Evolutionary conservation across 2,329 filamentous ascomycete species (phyloP).

Genomic region (Leptographium wingfieldii): DNA sequence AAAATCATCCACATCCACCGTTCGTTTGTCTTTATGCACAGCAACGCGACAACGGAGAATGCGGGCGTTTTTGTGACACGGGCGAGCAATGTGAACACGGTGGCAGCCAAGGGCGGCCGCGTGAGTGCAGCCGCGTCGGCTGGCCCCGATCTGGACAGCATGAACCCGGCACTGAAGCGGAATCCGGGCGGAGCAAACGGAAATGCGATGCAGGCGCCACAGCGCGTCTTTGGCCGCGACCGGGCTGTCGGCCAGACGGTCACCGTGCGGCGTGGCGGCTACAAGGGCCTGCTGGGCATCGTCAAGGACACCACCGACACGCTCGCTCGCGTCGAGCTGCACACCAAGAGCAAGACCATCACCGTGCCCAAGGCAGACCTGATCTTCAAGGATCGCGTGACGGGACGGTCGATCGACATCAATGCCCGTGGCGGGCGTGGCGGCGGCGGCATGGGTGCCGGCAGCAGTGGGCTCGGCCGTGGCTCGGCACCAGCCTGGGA

Average conservation of each 20-base stretch:
- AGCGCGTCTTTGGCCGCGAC: constrained; percentile 68
- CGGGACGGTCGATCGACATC: constrained; percentile 66
- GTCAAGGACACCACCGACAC: constrained; percentile 89
- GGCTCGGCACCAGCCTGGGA: constrained; percentile 41
- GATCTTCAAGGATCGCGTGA: constrained; percentile 74
- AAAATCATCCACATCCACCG: constrained; percentile 90
- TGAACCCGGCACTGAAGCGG: constrained; percentile 82
- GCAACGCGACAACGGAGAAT: constrained; percentile 72
- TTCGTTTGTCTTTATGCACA: constrained; percentile 83
- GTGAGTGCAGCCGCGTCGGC: constrained; percentile 34
- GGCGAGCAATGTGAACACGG: constrained; percentile 72
- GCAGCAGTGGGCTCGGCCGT: constrained; percentile 16
- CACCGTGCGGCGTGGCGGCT: constrained; percentile 71
- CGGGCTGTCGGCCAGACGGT: constrained; percentile 83
- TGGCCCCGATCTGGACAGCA: constrained; percentile 72
- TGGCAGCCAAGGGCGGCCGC: constrained; percentile 87
- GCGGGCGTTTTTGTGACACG: constrained; percentile 81
- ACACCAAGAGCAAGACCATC: constrained; percentile 87
- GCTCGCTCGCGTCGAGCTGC: constrained; percentile 79
- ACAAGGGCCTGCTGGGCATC: constrained; percentile 88
- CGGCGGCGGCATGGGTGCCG: constrained; percentile 22
- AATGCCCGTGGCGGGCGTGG: constrained; percentile 33
- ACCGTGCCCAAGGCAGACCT: constrained; percentile 71
- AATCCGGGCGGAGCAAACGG: constrained; percentile 43
- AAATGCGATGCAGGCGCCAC: constrained; percentile 49